Percentiles rank a stretch among this genome's conserved stretches.
These are phyloP conservation scores for Tolypocladium album DNA, from an alignment of 2,329 filamentous ascomycete species.

Conservation along the genomic window DNA sequence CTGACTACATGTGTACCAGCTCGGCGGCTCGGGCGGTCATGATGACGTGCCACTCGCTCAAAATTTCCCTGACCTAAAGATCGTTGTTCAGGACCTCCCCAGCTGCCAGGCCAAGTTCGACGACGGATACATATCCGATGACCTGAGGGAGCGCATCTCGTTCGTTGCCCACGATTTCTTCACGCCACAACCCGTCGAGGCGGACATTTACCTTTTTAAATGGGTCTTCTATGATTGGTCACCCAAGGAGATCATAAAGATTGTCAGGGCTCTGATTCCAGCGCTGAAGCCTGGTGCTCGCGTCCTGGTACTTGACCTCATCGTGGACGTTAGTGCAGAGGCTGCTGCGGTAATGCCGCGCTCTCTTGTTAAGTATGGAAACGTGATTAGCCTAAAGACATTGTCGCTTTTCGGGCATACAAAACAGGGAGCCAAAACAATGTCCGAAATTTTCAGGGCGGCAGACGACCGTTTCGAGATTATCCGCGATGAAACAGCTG, in stretches of 20 bases:
- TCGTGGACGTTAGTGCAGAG: slow-evolving; percentile 14
- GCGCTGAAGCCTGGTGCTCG: slow-evolving; percentile 30
- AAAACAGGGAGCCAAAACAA: slow-evolving; percentile 6
- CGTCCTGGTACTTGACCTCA: slow-evolving; percentile 24
- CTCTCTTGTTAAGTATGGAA: slow-evolving; percentile 1
- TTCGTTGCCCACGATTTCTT: slow-evolving; percentile 27
- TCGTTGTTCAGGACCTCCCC: slow-evolving; percentile 32
- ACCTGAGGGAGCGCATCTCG: slow-evolving; percentile 18
- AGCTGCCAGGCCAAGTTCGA: slow-evolving; percentile 21
- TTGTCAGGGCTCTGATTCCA: slow-evolving; percentile 28
- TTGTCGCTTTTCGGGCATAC: slow-evolving; percentile 31
- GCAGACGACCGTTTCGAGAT: slow-evolving; percentile 9
- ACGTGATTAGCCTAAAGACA: slow-evolving; percentile 29
- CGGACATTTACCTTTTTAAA: slow-evolving; percentile 40
- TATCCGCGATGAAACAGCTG: not conserved
- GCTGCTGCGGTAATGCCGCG: slow-evolving; percentile 6
- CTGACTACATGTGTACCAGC: slow-evolving; percentile 8
- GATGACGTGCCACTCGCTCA: slow-evolving; percentile 17
- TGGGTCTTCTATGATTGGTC: slow-evolving; percentile 45
- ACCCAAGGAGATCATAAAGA: slow-evolving; percentile 27
- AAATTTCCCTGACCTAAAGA: slow-evolving; percentile 18
- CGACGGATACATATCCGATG: slow-evolving; percentile 14
- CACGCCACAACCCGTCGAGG: slow-evolving; percentile 21
- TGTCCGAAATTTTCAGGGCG: slow-evolving; percentile 3
- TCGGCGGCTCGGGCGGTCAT: slow-evolving; percentile 29